Evolutionary conservation across 2,329 filamentous ascomycete species (phyloP), one percentile per base, ranked within the genome.

Genomic region (Eutypa lata): DNA sequence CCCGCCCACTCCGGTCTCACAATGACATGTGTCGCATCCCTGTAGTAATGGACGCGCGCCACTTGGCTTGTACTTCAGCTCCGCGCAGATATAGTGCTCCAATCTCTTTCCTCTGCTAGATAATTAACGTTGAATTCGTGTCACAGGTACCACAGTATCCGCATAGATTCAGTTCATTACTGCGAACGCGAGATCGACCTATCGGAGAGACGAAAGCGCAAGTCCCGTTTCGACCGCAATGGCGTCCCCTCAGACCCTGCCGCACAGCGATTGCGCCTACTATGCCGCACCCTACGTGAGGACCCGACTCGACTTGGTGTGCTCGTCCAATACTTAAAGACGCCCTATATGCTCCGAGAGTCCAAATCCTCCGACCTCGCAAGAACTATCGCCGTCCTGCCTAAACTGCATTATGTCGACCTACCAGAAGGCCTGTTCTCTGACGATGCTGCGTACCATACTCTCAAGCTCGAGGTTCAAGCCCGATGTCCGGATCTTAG

Each of bases 341-440:
- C 91, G 54, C 91, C 93, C 7, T 97, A 96, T 71, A 97, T 97
- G 93, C 87, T 93, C 50, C 86, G 93, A 53, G 91, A 97, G 74
- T 89, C 89, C 1, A 89, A 83, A 68, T 91, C 94, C 68, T 82
- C 89, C 50, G 89, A 93, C 57, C 81, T 97, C 47, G 92, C 93
- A 10, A 85, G 91, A 48, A 90, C 89, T 24, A 88, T 97, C 47
- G 90, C 91, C 37, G 89, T 92, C 22, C 79, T 93, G 43, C 90
- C 91, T 28, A 91, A 93, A 65, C 76, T 97, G 44, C 87, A 84
- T 68, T 97, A 94, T 69, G 87, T 96, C 60, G 93, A 97, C 71
- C 80, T 97, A 7, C 93, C 93, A 4, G 89, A 94, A 59, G 92
- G 91, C 48, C 83, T 96, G 68, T 97, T 87, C 73, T 84, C 81